Base-by-base conservation (phyloP, 305 asterid genomes). In the Fraxinus sp. region DNA sequence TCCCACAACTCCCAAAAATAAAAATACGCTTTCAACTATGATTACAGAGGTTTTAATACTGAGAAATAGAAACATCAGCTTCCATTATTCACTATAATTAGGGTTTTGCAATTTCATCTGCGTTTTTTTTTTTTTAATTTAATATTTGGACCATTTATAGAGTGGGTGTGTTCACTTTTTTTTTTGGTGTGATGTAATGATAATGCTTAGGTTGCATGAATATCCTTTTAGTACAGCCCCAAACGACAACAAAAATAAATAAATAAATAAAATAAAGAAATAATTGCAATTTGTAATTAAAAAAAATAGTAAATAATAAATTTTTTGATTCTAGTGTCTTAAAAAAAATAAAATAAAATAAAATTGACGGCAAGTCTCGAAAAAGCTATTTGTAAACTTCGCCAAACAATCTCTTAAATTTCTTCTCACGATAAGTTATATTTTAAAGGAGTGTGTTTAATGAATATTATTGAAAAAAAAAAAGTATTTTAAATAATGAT, bases 41-140 rank as follows among this genome's bases (percentile, higher is more conserved):
- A 36, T 55, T 35, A 36, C 35, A 46, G 83, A 78, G 83, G 75
- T 57, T 77, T 85, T 33, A 77, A 37, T 57, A 80, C 28, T 73
- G 28, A 75, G 73, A 79, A 82, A 89, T 88, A 78, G 84, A 83
- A 72, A 91, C 94, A 88, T 91, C 94, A 78, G 91, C 90, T 89
- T 91, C 94, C 94, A 91, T 91, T 35, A 46, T 86, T 89, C 86
- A 71, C 79, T 80, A 18, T 16, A 78, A 82, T 73, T 83, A 77
- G 87, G 88, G 83, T 79, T 86, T 64, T 78, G 59, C 68, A 78
- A 85, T 81, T 74, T 36, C 72, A 32, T 33, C 32, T 16, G 26
- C 49, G 49, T 1, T 68, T 78, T 81, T 70, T 78, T 79, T 32
- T 83, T 8, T 66, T 73, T 74, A 32, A 57, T 52, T 41, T 68